Conservation (phyloP, 495 filamentous ascomycete genomes). For the Aspergillus diversus region DNA sequence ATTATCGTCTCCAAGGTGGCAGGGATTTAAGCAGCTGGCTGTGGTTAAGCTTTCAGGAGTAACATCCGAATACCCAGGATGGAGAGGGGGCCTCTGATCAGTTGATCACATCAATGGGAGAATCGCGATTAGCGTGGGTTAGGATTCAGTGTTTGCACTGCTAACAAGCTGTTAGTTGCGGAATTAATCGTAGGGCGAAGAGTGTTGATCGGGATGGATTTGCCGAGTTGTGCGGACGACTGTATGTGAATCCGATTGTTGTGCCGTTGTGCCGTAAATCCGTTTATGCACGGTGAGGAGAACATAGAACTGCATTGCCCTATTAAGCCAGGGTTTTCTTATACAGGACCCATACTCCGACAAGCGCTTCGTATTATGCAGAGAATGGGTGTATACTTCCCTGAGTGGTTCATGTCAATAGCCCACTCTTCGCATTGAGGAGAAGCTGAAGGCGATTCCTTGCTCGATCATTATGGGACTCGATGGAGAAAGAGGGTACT, state of each 20-base stretch:
- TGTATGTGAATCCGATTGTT: conserved; percentile 7
- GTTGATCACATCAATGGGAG: neutral
- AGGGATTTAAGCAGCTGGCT: conserved; percentile 5
- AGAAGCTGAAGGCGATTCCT: no score
- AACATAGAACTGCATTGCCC: conserved; percentile 13
- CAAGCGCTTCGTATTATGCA: neutral
- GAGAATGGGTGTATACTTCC: conserved; percentile 1
- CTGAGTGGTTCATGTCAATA: neutral
- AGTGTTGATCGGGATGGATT: conserved; percentile 21
- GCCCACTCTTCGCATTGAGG: no score
- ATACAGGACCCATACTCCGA: conserved; percentile 9
- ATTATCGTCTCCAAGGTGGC: neutral
- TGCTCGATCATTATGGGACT: no score
- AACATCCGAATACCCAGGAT: conserved; percentile 20
- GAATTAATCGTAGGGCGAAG: neutral
- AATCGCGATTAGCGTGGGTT: neutral
- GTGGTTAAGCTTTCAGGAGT: conserved; percentile 23
- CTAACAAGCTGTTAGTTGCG: neutral
- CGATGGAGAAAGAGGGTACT: no score
- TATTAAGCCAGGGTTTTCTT: conserved; percentile 9
- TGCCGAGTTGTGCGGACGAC: conserved; percentile 21
- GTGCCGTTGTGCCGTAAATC: conserved; percentile 32
- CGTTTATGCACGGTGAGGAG: conserved; percentile 22
- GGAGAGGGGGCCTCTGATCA: neutral
- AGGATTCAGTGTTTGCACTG: neutral